These are phyloP conservation scores for Fusarium sambucinum DNA, from an alignment of 2,329 filamentous ascomycete species.

Conservation along the genomic window DNA sequence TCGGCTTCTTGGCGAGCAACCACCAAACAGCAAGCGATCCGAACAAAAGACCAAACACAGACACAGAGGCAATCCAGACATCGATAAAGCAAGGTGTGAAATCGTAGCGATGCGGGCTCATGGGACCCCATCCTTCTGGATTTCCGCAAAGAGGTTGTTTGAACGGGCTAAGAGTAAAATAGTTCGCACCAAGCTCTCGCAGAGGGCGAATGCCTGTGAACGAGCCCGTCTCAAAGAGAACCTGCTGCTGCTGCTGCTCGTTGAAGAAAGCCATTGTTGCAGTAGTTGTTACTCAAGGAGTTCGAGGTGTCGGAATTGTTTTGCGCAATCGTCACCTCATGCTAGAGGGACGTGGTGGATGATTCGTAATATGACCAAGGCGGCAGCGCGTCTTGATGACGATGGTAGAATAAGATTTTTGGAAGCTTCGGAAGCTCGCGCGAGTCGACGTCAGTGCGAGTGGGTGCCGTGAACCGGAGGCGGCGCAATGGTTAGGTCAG, in stretches of 20 bases:
- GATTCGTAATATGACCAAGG: conserved; percentile 13
- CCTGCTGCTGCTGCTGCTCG: conserved; percentile 63
- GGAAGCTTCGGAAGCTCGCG: conserved; percentile 37
- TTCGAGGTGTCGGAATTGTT: conserved; percentile 46
- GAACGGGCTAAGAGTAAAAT: conserved; percentile 67
- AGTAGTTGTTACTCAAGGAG: conserved; percentile 16
- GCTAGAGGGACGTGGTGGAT: conserved; percentile 35
- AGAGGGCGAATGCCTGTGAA: conserved; percentile 69
- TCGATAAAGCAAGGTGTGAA: conserved; percentile 98
- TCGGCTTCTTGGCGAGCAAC: conserved; percentile 76
- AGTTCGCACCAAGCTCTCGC: conserved; percentile 66
- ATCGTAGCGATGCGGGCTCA: conserved; percentile 89
- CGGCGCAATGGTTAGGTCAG: conserved; percentile 18
- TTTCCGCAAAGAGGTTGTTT: conserved; percentile 87
- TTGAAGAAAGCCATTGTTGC: conserved; percentile 49
- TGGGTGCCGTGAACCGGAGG: conserved; percentile 15
- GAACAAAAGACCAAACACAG: conserved; percentile 80
- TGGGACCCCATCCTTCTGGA: conserved; percentile 92
- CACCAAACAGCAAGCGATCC: conserved; percentile 85
- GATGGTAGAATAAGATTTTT: conserved; percentile 19
- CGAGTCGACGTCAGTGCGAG: conserved; percentile 33
- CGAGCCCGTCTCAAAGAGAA: conserved; percentile 68
- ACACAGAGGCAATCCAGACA: conserved; percentile 83
- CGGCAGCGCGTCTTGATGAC: conserved; percentile 33
- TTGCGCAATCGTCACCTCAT: conserved; percentile 61